Evolutionary conservation across 495 filamentous ascomycete species (phyloP).

Genomic region (Lindgomyces ingoldianus): DNA sequence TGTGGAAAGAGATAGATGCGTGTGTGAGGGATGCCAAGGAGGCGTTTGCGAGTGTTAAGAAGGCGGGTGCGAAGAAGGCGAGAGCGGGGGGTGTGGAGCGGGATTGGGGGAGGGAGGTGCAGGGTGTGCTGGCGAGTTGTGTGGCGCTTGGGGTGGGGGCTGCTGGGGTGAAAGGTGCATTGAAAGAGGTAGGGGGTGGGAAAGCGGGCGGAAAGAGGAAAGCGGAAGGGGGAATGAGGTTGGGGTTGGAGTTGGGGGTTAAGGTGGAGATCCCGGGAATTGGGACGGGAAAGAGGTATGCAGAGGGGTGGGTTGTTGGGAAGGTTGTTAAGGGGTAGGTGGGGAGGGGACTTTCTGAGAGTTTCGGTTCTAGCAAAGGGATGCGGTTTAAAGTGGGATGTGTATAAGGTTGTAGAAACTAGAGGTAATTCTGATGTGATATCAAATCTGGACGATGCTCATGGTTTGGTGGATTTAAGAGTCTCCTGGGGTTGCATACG

Average conservation of each 20-base stretch:
- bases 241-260: conserved; percentile 10
- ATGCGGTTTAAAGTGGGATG: no score
- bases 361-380: background rate
- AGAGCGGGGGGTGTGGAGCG: conserved; percentile 38
- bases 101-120: conserved; percentile 41
- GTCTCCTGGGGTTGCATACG: background rate
- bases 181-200: background rate
- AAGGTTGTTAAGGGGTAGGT: conserved; percentile 49
- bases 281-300: conserved; percentile 48
- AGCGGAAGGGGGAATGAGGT: conserved; percentile 14
- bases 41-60: conserved; percentile 38
- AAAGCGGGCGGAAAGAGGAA: background rate
- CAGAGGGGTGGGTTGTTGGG: conserved; percentile 80
- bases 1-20: conserved; percentile 25
- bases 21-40: conserved; percentile 38
- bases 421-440: no score
- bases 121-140: conserved; percentile 62
- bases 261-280: conserved; percentile 37
- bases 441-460: no score
- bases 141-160: conserved; percentile 68
- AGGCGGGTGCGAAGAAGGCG: conserved; percentile 29
- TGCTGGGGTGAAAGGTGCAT: conserved; percentile 47
- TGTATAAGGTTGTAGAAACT: no score
- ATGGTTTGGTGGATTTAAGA: no score
- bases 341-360: background rate